Evolutionary conservation across 306 rosid species (phyloP), one percentile per base, ranked within the genome.

Genomic region (Carpinus fangiana): DNA sequence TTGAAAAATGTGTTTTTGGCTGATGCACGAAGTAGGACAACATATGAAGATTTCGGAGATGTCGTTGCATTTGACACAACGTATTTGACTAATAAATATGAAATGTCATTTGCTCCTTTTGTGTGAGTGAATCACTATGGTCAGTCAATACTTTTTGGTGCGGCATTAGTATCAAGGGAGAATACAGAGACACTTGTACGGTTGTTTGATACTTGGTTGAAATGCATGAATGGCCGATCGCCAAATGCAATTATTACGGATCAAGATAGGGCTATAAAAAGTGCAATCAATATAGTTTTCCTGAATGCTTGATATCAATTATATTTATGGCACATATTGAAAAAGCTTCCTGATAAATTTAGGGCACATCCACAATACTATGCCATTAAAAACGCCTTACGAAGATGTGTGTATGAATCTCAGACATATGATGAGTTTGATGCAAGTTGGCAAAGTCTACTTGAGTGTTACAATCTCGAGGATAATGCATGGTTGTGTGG

Each of bases 321-420:
- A 80, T 81, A 79, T 36, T 67, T 78, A 21, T 78, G 76, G 64
- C 54, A 75, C 57, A 67, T 85, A 43, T 73, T 77, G 85, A 70
- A 67, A 41, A 84, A 65, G 50, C 5, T 84, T 9, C 45, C 48
- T 28, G 85, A 77, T 20, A 72, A 78, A 57, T 18, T 80, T 21
- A 54, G 65, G 61, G 34, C 50, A 34, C 45, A 67, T 43, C 65
- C 67, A 46, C 38, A 54, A 51, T 81, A 55, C 11, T 75, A 84
- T 51, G 47, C 47, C 34, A 70, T 84, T 17, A 78, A 74, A 65
- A 53, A 2, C 5, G 45, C 72, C 3, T 1, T 83, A 0, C 52
- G 62, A 31, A 73, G 21, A 11, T n/a, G 68, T 38, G 67, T 79
- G 12, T 79, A 72, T 34, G 87, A 79, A 6, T 83, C 75, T 51